Evolutionary conservation across 257 asterid genomes (phyloP).

Genomic region (Galeopsis tetrahit): DNA sequence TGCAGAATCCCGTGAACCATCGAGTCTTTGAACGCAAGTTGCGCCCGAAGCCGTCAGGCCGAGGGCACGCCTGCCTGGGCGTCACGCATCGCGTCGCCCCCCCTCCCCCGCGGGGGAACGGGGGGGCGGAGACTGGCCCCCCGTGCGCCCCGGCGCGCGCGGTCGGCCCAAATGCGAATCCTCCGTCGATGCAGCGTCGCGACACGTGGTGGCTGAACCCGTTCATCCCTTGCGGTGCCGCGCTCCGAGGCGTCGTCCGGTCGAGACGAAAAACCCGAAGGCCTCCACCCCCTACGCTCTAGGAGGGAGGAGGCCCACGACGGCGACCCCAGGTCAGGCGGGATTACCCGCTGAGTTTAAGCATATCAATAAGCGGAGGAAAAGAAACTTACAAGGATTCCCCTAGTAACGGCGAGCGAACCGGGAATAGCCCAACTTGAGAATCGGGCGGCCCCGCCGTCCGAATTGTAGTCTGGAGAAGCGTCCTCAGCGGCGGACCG

Average conservation of each 20-base stretch:
- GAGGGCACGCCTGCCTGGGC: constrained; percentile 26
- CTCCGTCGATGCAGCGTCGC: too few relatives aligned
- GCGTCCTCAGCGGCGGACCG: too few relatives aligned
- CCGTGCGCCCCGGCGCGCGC: too few relatives aligned
- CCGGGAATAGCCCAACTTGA: constrained; percentile 48
- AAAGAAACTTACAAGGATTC: constrained; percentile 51
- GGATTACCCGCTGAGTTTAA: constrained; percentile 12
- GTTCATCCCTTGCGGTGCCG: too few relatives aligned
- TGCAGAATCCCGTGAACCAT: constrained; percentile 72
- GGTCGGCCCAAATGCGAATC: too few relatives aligned
- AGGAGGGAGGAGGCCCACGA: too few relatives aligned
- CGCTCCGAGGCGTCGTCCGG: too few relatives aligned
- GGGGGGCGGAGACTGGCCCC: too few relatives aligned
- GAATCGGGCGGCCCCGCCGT: constrained; percentile 41
- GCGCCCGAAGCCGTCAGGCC: constrained; percentile 51
- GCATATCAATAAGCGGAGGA: constrained; percentile 45
- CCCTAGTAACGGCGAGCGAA: constrained; percentile 54
- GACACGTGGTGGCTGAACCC: too few relatives aligned
- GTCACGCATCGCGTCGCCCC: constrained; percentile 14
- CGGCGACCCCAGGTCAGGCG: too few relatives aligned
- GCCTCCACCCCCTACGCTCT: too few relatives aligned
- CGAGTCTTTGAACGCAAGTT: constrained; percentile 70
- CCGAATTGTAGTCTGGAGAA: constrained; percentile 40
- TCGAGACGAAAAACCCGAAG: too few relatives aligned
- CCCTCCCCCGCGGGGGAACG: neutral